Base-by-base conservation (phyloP, 192 early-diverging fungal genomes). In the Piromyces sp. region DNA sequence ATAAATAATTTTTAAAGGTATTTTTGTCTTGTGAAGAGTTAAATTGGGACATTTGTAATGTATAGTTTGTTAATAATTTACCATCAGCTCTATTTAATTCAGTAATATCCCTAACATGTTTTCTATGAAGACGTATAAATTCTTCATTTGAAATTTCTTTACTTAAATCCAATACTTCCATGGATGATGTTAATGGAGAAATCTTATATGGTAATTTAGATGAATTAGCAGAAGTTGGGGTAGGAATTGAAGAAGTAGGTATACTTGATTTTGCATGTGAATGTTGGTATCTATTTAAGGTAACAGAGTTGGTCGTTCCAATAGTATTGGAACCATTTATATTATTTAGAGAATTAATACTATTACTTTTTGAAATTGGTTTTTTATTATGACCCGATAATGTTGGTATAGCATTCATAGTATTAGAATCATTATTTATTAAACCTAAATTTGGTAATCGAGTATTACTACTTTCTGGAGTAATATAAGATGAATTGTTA, bases 11-110 rank as follows among this genome's bases (percentile, higher is more conserved):
- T 68, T 68, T 68, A 68, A 68, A 68, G 0, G 51, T 68, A 68
- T 68, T 68, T 68, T 68, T 68, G n/a, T 68, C 51, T n/a, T 68
- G 51, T 9, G 51, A 68, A 9, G 51, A 26, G n/a, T 68, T 68
- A n/a, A 68, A 68, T 68, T 68, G 51, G 9, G 51, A 68, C 51
- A 68, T 68, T n/a, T 68, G 51, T 68, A 68, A 68, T 0, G 88
- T 87, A 30, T 87, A 83, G 80, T 87, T 88, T 40, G 88, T 87
- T 30, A 90, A 85, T 15, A 88, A 82, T 80, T 88, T 88, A 83
- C 85, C 84, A 82, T 90, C 89, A 14, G 82, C 30, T 82, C 86
- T 88, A 29, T 84, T 82, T 40, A 84, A 79, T 79, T 91, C 89
- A 2, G 85, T 85, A 78, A 85, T 86, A 36, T 89, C 85, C 17